These are phyloP conservation scores for Colletotrichum plurivorum DNA, from an alignment of 2,329 filamentous ascomycete species.

Conservation along the genomic window DNA sequence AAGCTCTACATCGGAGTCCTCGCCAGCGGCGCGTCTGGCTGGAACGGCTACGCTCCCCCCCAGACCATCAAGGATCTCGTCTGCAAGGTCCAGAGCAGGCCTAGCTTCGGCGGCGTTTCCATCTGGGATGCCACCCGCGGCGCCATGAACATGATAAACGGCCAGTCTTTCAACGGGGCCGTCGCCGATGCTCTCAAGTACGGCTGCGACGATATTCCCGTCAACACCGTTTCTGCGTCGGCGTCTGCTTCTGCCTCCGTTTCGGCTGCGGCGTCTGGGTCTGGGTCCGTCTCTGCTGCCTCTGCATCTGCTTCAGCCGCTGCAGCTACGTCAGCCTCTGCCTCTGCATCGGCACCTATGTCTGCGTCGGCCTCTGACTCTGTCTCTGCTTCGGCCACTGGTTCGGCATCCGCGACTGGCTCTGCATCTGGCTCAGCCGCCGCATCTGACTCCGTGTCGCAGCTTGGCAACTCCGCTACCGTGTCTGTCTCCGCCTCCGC, in stretches of 20 bases:
- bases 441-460: not conserved
- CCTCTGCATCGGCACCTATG: not conserved
- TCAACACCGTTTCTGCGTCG: slow-evolving; percentile 41
- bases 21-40: slow-evolving; percentile 47
- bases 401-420: not conserved
- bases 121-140: slow-evolving; percentile 60
- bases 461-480: not conserved
- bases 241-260: slow-evolving; percentile 38
- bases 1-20: slow-evolving; percentile 63
- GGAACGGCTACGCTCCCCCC: slow-evolving; percentile 53
- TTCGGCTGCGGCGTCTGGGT: slow-evolving; percentile 28
- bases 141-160: slow-evolving; percentile 47
- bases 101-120: slow-evolving; percentile 61
- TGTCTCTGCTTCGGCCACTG: slow-evolving; percentile 7
- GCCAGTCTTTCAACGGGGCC: slow-evolving; percentile 55
- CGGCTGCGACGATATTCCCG: slow-evolving; percentile 50
- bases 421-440: slow-evolving; percentile 7
- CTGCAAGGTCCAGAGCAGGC: slow-evolving; percentile 53
- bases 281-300: slow-evolving; percentile 9
- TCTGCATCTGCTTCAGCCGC: slow-evolving; percentile 2
- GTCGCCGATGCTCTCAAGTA: slow-evolving; percentile 54
- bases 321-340: slow-evolving; percentile 7
- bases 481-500: slow-evolving; percentile 2
- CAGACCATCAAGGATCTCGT: slow-evolving; percentile 53
- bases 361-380: slow-evolving; percentile 8